Evolutionary conservation across 2,329 filamentous ascomycete genomes (phyloP).

Genomic region (Septoria linicola): DNA sequence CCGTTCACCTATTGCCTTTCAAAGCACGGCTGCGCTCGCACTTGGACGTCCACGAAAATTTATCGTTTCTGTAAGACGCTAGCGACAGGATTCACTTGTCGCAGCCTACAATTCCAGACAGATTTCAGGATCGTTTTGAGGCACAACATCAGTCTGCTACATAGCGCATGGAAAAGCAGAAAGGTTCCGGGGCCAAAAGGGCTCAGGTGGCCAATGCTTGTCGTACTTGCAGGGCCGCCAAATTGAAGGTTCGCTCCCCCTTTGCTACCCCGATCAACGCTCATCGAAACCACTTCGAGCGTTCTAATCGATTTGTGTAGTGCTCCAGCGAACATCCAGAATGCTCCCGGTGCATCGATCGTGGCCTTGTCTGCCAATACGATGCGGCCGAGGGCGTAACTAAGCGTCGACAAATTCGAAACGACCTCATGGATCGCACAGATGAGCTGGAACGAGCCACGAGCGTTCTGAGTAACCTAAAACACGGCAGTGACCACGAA

Average conservation of each 20-base stretch:
- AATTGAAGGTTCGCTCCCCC: conserved; percentile 11
- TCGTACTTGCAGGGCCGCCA: conserved; percentile 7
- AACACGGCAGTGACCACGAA: conserved; percentile 22
- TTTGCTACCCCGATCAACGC: background rate
- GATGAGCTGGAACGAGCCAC: conserved; percentile 16
- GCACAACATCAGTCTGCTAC: no score
- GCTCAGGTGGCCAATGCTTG: conserved; percentile 15
- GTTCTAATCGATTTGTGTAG: background rate
- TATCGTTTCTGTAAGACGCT: no score
- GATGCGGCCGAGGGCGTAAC: conserved; percentile 24
- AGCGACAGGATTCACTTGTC: no score
- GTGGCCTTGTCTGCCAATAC: conserved; percentile 16
- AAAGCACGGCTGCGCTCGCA: no score
- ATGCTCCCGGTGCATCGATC: conserved; percentile 11
- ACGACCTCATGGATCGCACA: conserved; percentile 16
- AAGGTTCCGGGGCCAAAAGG: background rate
- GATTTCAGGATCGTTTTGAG: no score
- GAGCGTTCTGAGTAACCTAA: conserved; percentile 18
- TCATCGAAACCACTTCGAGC: no score
- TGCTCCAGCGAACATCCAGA: conserved; percentile 18
- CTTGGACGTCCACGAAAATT: no score
- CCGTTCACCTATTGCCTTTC: no score
- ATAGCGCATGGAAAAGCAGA: no score
- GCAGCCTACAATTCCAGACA: no score
- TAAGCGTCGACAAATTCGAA: conserved; percentile 22